Evolutionary conservation across 164 flowering plant genomes (phyloP), one percentile per base, ranked within the genome.

Genomic region (Protea cynaroides): DNA sequence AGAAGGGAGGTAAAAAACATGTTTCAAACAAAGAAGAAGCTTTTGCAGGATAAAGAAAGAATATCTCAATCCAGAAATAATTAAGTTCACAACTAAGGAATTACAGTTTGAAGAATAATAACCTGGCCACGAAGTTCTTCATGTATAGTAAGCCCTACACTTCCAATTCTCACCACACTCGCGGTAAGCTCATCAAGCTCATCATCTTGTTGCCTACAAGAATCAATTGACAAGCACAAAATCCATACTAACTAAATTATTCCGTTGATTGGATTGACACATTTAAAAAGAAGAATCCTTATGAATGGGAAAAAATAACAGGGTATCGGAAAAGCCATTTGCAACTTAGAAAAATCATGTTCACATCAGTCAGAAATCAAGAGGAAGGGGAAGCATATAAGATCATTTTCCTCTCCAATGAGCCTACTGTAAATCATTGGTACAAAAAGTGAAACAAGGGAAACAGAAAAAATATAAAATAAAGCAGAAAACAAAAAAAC

Each of bases 121-220:
- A 94, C 99, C 90, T 94, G 99, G 56, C 87, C 96, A 61, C 73
- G 62, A 59, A 94, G 95, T 73, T 94, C 99, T n/a, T 91, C 99
- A 56, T 94, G 99, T 74, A 94, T 94, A 4, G 96, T 91, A 49
- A 91, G 96, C 53, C 99, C 99, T 56, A 94, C 89, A 63, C 82
- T 83, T 62, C 99, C 99, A 60, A 94, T 88, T 74, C 92, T 85
- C 84, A 82, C 68, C 62, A 94, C 97, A 71, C 96, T 94, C 59
- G 79, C 92, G 78, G 92, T 89, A 40, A 94, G 85, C 74, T 86
- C 96, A 80, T 94, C 99, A 69, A 94, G 74, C 67, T 94, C 96
- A 59, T 94, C 93, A 76, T 94, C 99, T 67, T 94, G 99, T 73
- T 75, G 93, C 86, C 97, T 94, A 67, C 65, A 75, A 63, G 17